These are phyloP conservation scores for Pseudozyma pruni DNA, from an alignment of 1,284 basidiomycete genomes.

Conservation along the genomic window DNA sequence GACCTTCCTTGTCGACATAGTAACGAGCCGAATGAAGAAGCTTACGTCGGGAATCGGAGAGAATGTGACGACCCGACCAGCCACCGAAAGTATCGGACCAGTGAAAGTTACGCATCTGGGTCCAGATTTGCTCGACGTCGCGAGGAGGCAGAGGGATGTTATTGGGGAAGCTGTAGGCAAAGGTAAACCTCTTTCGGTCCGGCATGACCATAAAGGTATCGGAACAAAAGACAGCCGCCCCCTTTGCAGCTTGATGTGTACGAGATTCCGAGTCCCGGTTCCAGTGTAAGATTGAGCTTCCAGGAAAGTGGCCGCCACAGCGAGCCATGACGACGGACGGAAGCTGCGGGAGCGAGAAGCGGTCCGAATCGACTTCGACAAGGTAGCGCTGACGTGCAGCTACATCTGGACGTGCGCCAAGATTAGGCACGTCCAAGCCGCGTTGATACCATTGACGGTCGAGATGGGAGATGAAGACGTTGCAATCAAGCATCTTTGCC, in stretches of 20 bases:
- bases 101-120: slow-evolving; percentile 27
- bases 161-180: slow-evolving; percentile 36
- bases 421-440: slow-evolving; percentile 14
- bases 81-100: slow-evolving; percentile 38
- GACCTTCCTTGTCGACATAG: slow-evolving; percentile 34
- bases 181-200: slow-evolving; percentile 27
- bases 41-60: slow-evolving; percentile 22
- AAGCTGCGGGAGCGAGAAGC: slow-evolving; percentile 20
- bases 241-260: neutral
- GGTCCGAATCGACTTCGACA: slow-evolving; percentile 15
- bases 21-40: slow-evolving; percentile 31
- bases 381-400: slow-evolving; percentile 19
- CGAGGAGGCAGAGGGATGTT: slow-evolving; percentile 39
- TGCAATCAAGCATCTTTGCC: slow-evolving; percentile 41
- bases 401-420: slow-evolving; percentile 22
- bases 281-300: slow-evolving; percentile 22
- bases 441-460: slow-evolving; percentile 41
- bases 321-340: slow-evolving; percentile 18
- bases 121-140: slow-evolving; percentile 39
- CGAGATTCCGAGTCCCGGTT: slow-evolving; percentile 18
- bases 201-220: slow-evolving; percentile 35
- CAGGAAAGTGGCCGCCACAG: slow-evolving; percentile 40
- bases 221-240: slow-evolving; percentile 32
- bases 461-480: slow-evolving; percentile 43
- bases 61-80: slow-evolving; percentile 32